phyloP scores from a whole-genome alignment of 805 yeast genomes.

The Citeromyces matritensis region DNA sequence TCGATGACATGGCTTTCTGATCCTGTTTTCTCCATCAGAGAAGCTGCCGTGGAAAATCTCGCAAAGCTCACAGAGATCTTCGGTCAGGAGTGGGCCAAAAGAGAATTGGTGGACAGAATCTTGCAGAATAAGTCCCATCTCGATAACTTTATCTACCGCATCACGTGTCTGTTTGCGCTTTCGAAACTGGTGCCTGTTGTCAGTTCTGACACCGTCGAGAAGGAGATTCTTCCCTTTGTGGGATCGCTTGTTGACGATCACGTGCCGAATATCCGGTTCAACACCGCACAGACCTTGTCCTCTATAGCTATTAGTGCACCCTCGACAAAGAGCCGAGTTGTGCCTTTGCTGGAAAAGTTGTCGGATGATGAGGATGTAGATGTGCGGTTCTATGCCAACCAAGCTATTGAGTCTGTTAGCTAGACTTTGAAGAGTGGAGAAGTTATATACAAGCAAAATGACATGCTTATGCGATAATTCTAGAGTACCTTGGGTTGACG shows the following conservation, averaged over 20 bases:
- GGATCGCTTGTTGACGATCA: constrained; percentile 57
- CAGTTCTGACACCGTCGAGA: constrained; percentile 35
- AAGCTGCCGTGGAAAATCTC: constrained; percentile 84
- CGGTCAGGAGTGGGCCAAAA: constrained; percentile 89
- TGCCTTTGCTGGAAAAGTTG: constrained; percentile 53
- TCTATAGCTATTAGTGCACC: constrained; percentile 10
- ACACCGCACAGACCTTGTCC: constrained; percentile 65
- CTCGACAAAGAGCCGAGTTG: constrained; percentile 33
- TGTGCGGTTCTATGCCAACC: constrained; percentile 72
- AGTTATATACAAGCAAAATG: too few species aligned
- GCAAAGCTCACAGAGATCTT: constrained; percentile 70
- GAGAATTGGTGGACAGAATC: constrained; percentile 67
- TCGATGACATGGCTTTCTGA: constrained; percentile 99
- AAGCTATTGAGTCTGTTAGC: constrained; percentile 32
- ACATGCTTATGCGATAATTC: too few species aligned
- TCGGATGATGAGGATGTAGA: constrained; percentile 70
- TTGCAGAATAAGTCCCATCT: constrained; percentile 26
- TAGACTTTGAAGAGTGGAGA: too few species aligned
- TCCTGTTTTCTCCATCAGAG: constrained; percentile 89
- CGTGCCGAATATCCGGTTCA: constrained; percentile 92
- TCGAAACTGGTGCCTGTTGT: constrained; percentile 72
- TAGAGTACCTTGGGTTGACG: too few species aligned
- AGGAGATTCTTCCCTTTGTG: constrained; percentile 68
- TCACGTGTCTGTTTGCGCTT: constrained; percentile 80
- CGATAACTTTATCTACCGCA: constrained; percentile 74